Evolutionary conservation across 495 filamentous ascomycete genomes (phyloP), one percentile per base, ranked within the genome.

Genomic region (Polyplosphaeria fusca): DNA sequence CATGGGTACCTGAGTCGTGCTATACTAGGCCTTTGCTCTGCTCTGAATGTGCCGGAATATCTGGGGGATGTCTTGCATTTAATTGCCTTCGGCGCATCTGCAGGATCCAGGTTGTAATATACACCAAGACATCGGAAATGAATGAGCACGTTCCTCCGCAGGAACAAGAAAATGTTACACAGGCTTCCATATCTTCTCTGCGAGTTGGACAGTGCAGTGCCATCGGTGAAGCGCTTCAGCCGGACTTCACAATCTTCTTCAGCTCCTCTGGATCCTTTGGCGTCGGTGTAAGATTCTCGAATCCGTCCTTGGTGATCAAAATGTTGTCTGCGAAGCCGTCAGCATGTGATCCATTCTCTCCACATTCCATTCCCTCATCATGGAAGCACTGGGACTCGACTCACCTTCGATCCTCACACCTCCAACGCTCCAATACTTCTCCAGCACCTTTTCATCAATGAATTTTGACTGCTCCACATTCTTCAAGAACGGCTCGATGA

Each of bases 391-490:
- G 16, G 4, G 22, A 11, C 13, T 5, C 23, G 19, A 61, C 58
- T 50, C 74, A 70, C 82, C 84, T 74, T 87, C 84, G 54, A 87
- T 86, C 52, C 84, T 76, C 30, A 96, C 88, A 52, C 91, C 91
- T 35, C 91, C 91, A 5, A 95, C 91, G 49, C 81, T 82, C 91
- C 90, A 96, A 70, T 92, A 96, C 60, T 75, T 80, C 42, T 91
- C 82, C 60, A 96, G 63, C 25, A 91, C 86, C 18, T 76, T 75
- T 27, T 78, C 71, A 65, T 95, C 79, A 58, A 96, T 92, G 61
- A 82, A 90, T 60, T 84, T 79, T 9, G 79, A 71, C 61, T 88
- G 81, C 57, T 83, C 83, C 5, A 79, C 75, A 53, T 91, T 81
- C 56, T 83, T 77, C 43, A 94, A 67, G 67, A 84, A 91, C 4